These are phyloP conservation scores for Acacia crassicarpa DNA, from an alignment of 306 rosid species.

Conservation along the genomic window DNA sequence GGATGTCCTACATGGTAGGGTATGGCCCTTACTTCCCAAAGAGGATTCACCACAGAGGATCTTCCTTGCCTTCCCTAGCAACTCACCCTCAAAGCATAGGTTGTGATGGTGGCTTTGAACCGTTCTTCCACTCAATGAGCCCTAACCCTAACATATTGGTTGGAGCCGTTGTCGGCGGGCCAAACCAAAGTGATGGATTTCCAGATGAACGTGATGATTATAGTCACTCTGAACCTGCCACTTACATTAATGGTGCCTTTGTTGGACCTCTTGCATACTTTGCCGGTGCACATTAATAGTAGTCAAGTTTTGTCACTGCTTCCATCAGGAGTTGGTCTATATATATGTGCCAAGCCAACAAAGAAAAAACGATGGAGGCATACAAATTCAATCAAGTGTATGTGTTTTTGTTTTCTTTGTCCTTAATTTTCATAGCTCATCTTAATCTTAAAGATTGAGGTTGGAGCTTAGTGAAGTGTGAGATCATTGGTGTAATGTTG, in stretches of 20 bases:
- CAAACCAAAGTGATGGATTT: constrained; percentile 76
- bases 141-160: constrained; percentile 81
- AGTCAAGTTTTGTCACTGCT: constrained; percentile 7
- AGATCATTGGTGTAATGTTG: background rate
- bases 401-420: background rate
- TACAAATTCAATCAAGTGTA: constrained; percentile 18
- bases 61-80: constrained; percentile 77
- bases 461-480: background rate
- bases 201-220: constrained; percentile 82
- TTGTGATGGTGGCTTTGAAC: constrained; percentile 79
- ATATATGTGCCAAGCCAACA: constrained; percentile 32
- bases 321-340: constrained; percentile 27
- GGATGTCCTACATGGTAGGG: constrained; percentile 93
- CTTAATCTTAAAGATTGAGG: background rate
- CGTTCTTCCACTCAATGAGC: constrained; percentile 60
- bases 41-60: constrained; percentile 95
- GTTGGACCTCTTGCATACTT: constrained; percentile 89
- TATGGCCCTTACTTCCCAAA: constrained; percentile 73
- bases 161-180: constrained; percentile 94
- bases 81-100: constrained; percentile 70
- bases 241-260: constrained; percentile 81
- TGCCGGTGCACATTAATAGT: constrained; percentile 39
- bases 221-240: constrained; percentile 91
- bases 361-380: constrained; percentile 26
- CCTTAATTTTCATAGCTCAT: background rate